phyloP scores from a whole-genome alignment of 495 filamentous ascomycete genomes.

The Aeminium ludgeri region DNA sequence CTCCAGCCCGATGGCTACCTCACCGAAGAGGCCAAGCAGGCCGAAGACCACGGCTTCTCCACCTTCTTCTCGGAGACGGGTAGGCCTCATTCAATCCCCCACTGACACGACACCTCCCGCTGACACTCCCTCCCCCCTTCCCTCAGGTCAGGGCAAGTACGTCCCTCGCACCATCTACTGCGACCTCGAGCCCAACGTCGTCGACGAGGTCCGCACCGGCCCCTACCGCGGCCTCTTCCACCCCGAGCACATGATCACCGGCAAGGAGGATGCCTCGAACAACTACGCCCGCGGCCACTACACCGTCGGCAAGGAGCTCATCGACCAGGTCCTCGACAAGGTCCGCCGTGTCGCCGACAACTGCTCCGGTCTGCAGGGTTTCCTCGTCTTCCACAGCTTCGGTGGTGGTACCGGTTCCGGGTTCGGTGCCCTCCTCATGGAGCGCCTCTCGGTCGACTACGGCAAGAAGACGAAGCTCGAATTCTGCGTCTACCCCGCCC shows the following conservation, averaged over 20 bases:
- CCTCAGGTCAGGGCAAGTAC: constrained; percentile 86
- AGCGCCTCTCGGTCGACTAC: constrained; percentile 93
- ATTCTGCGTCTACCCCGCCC: constrained; percentile 96
- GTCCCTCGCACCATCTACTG: constrained; percentile 98
- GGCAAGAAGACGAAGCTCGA: constrained; percentile 99
- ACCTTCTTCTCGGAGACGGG: constrained; percentile 99
- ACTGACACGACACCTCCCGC: not conserved
- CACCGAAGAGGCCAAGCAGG: constrained; percentile 89
- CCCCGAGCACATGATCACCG: constrained; percentile 97
- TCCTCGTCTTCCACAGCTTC: constrained; percentile 99
- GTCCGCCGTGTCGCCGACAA: constrained; percentile 90
- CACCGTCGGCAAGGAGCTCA: constrained; percentile 96
- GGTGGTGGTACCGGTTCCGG: constrained; percentile 97
- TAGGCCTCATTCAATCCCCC: constrained; percentile 29
- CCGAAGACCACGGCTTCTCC: constrained; percentile 93
- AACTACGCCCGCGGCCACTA: constrained; percentile 99
- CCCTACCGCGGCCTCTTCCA: constrained; percentile 93
- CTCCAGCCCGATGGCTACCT: constrained; percentile 90
- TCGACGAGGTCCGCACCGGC: constrained; percentile 98
- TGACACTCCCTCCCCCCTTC: no score
- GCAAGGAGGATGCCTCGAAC: constrained; percentile 99
- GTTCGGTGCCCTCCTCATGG: constrained; percentile 94
- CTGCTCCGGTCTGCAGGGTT: constrained; percentile 94
- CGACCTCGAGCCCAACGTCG: constrained; percentile 98
- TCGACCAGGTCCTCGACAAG: constrained; percentile 92